These are phyloP conservation scores for Brassica rapa DNA, from an alignment of 345 rosid genomes.

Conservation along the genomic window DNA sequence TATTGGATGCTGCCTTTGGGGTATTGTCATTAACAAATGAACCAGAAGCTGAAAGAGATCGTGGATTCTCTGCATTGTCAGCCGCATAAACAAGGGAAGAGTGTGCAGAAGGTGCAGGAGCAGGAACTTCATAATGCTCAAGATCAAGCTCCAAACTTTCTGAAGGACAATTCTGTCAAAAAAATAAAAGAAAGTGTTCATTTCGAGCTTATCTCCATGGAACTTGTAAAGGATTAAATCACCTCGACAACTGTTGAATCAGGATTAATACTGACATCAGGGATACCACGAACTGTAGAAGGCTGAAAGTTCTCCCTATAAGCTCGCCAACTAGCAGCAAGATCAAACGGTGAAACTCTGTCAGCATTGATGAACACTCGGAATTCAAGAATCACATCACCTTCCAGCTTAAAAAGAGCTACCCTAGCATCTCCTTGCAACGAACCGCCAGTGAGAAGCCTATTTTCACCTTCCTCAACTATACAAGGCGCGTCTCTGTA, in stretches of 20 bases:
- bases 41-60: slow-evolving; percentile 56
- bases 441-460: slow-evolving; percentile 71
- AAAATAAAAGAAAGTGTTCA: background rate
- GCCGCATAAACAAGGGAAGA: slow-evolving; percentile 83
- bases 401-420: slow-evolving; percentile 67
- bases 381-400: slow-evolving; percentile 75
- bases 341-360: slow-evolving; percentile 94
- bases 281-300: slow-evolving; percentile 90
- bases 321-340: slow-evolving; percentile 99
- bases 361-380: slow-evolving; percentile 82
- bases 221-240: slow-evolving; percentile 4
- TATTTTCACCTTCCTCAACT: slow-evolving; percentile 88
- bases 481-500: slow-evolving; percentile 56
- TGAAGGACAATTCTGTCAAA: slow-evolving; percentile 62
- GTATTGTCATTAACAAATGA: slow-evolving; percentile 53
- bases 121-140: slow-evolving; percentile 94
- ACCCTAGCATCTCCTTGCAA: slow-evolving; percentile 80
- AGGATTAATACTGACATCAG: slow-evolving; percentile 89
- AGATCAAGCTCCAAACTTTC: slow-evolving; percentile 94
- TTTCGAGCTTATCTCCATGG: background rate
- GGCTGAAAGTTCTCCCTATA: slow-evolving; percentile 90
- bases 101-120: slow-evolving; percentile 73
- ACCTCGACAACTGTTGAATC: slow-evolving; percentile 69
- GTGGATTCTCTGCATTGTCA: slow-evolving; percentile 91
- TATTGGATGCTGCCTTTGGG: slow-evolving; percentile 37